These are phyloP conservation scores for Dictyostelium capitatum DNA, from an alignment of 78 protist species.

Conservation along the genomic window DNA sequence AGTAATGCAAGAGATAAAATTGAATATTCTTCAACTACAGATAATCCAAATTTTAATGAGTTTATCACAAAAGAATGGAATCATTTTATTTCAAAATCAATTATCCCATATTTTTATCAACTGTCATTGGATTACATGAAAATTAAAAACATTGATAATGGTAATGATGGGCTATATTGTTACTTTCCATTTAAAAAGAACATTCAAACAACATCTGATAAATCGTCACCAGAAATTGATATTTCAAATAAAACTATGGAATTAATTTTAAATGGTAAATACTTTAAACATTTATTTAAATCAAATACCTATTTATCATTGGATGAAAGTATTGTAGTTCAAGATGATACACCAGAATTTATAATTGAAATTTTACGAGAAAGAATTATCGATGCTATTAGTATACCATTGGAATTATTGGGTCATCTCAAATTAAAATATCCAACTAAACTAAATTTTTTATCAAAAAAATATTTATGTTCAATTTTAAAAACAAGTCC, in stretches of 20 bases:
- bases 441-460: background rate
- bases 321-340: background rate
- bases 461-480: background rate
- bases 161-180: background rate
- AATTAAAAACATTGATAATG: background rate
- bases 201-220: background rate
- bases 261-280: background rate
- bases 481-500: background rate
- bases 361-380: background rate
- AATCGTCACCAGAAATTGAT: background rate
- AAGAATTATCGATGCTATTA: background rate
- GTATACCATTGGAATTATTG: background rate
- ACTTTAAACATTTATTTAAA: background rate
- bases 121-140: background rate
- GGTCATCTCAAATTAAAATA: background rate
- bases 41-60: background rate
- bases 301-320: background rate
- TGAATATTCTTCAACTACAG: background rate
- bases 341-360: background rate
- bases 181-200: background rate
- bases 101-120: background rate
- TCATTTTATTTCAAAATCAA: background rate
- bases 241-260: background rate
- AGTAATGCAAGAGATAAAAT: constrained; percentile 47
- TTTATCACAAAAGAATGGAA: background rate